Evolutionary conservation across 129 eudicot species (phyloP).

Genomic region (Flaveria trinervia): DNA sequence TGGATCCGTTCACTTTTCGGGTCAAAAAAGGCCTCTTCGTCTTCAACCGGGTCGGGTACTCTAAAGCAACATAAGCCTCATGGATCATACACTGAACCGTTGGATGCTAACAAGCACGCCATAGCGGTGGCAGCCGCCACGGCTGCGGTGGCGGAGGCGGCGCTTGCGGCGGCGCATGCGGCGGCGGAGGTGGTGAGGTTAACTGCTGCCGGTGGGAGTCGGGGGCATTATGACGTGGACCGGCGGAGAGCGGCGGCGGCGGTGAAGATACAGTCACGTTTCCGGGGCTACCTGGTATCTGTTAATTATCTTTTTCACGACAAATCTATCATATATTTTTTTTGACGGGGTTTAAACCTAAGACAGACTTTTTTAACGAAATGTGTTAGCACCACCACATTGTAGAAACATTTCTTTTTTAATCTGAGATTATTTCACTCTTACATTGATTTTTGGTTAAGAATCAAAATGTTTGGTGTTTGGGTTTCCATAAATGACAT

Average conservation of each 20-base stretch:
- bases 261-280: slow-evolving; percentile 81
- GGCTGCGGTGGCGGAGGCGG: slow-evolving; percentile 96
- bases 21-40: slow-evolving; percentile 39
- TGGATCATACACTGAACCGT: slow-evolving; percentile 12
- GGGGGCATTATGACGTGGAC: slow-evolving; percentile 32
- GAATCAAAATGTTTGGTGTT: no score
- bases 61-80: background rate
- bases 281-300: slow-evolving; percentile 83
- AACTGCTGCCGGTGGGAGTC: slow-evolving; percentile 37
- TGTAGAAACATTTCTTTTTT: no score
- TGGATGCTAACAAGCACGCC: slow-evolving; percentile 84
- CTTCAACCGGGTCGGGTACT: slow-evolving; percentile 23
- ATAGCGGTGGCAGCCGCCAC: slow-evolving; percentile 98
- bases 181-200: slow-evolving; percentile 95
- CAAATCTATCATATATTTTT: no score
- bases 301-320: no score
- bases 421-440: no score
- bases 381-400: no score
- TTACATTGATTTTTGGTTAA: no score
- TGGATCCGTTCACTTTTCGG: slow-evolving; percentile 66
- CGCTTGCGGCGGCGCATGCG: slow-evolving; percentile 94
- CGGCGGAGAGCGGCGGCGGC: slow-evolving; percentile 60
- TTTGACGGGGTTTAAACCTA: no score
- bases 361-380: no score
- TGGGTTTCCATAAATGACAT: no score